Base-by-base conservation (phyloP, 805 yeast genomes). In the Clavispora fructus region DNA sequence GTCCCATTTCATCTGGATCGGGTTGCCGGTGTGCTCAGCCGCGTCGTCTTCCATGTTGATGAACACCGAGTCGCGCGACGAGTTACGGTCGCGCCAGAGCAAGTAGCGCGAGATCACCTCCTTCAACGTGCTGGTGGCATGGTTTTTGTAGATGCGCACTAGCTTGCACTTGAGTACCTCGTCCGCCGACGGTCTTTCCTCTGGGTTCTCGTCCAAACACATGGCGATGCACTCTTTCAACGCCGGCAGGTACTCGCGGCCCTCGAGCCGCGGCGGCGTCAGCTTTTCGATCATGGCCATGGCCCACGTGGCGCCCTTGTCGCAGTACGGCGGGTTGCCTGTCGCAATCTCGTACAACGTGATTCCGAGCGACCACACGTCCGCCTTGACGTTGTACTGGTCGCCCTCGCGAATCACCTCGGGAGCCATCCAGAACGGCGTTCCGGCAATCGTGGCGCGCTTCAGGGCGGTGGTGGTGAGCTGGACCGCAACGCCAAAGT, bases 391-490 rank as follows among this genome's bases (percentile, higher is more conserved):
- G 63, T 87, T 96, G 71, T 94, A 87, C 8, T 84, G 77, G 13
- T 85, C 86, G 35, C 95, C 95, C 64, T 92, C 97, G 68, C 87
- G 78, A 35, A 92, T 92, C 29, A 92, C 99, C 64, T 92, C 99
- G 0, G 99, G 99, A 0, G 99, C 97, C 99, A 94, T 94, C 99
- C 99, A 94, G 62, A 90, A 94, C 0, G 95, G 95, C 0, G 95
- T 87, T 7, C 95, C 95, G 0, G 96, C 98, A 80, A 95, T 90
- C 0, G 99, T 94, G 31, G 92, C 87, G 56, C 99, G 75, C 61
- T 90, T 88, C 40, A 83, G 63, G 16, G 82, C 80, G 33, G 83
- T 77, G 6, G 91, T 76, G 2, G 95, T 80, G 39, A 91, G 71
- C 61, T 89, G 92, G 1, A 97, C 97, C 0, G 99, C 99, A 19